A percentile compares a stretch with the other conserved stretches of the same genome.
These are phyloP conservation scores for Alternaria incomplexa DNA, from an alignment of 2,329 filamentous ascomycete species.

Conservation along the genomic window DNA sequence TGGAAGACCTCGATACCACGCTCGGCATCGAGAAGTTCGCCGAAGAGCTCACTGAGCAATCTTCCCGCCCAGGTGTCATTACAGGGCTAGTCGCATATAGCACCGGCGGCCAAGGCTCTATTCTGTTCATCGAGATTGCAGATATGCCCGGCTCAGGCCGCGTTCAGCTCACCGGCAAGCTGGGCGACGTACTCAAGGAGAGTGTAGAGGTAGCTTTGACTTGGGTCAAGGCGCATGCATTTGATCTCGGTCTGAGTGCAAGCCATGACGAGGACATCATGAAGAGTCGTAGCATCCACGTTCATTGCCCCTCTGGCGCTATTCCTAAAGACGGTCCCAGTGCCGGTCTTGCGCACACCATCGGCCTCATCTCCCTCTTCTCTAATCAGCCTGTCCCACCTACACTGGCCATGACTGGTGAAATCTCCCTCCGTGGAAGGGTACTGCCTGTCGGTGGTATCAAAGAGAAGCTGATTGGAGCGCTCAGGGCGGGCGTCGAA, in stretches of 20 bases:
- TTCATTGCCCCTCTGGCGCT: constrained; percentile 92
- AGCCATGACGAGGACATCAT: constrained; percentile 90
- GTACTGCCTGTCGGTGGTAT: constrained; percentile 96
- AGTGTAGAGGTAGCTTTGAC: constrained; percentile 93
- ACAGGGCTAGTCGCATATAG: constrained; percentile 96
- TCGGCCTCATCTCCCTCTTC: constrained; percentile 91
- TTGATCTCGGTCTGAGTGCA: constrained; percentile 81
- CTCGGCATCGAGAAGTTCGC: constrained; percentile 93
- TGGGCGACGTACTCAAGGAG: constrained; percentile 96
- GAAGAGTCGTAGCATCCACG: constrained; percentile 91
- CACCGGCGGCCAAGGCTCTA: constrained; percentile 89
- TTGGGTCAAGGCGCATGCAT: constrained; percentile 97
- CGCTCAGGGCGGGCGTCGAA: constrained; percentile 90
- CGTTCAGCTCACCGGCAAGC: constrained; percentile 93
- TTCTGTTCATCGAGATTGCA: constrained; percentile 96
- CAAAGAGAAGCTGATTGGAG: constrained; percentile 98
- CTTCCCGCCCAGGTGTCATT: constrained; percentile 83
- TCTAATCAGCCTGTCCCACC: constrained; percentile 84
- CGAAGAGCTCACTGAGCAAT: constrained; percentile 91
- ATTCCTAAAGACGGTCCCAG: constrained; percentile 89
- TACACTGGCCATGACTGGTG: constrained; percentile 91
- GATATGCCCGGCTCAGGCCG: constrained; percentile 94
- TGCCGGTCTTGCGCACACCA: constrained; percentile 91
- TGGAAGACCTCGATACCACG: constrained; percentile 86
- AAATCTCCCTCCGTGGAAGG: constrained; percentile 80